phyloP scores from a whole-genome alignment of 495 filamentous ascomycete genomes.

The Podospora sp. region DNA sequence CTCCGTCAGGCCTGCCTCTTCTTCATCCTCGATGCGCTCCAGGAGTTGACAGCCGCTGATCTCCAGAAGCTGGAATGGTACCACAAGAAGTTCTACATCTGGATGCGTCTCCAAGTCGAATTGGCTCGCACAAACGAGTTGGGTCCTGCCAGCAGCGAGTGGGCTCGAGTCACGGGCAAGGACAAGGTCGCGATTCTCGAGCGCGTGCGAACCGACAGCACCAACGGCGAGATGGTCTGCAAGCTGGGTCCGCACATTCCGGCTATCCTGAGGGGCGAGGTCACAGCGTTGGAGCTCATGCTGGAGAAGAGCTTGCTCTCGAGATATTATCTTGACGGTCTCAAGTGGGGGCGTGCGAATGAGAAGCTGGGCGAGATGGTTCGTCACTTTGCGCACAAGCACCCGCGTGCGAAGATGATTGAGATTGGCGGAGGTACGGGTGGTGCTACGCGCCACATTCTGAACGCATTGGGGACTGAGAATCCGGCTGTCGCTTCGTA shows the following conservation, averaged over 20 bases:
- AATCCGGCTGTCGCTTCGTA: conserved; percentile 37
- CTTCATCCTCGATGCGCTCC: conserved; percentile 33
- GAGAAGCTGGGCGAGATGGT: conserved; percentile 36
- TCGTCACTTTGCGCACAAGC: conserved; percentile 42
- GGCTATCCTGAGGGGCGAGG: conserved; percentile 25
- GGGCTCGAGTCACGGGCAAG: conserved; percentile 18
- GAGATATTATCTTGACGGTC: conserved; percentile 33
- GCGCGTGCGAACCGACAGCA: conserved; percentile 24
- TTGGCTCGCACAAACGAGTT: conserved; percentile 29
- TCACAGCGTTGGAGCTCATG: conserved; percentile 36
- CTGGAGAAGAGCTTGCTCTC: conserved; percentile 33
- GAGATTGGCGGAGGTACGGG: conserved; percentile 60
- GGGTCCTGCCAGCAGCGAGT: conserved; percentile 28
- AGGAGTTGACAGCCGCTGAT: conserved; percentile 24
- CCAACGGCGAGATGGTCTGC: conserved; percentile 38
- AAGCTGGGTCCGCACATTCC: conserved; percentile 31
- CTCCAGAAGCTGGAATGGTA: conserved; percentile 27
- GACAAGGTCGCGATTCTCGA: conserved; percentile 20
- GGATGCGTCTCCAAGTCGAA: conserved; percentile 35
- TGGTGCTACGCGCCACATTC: conserved; percentile 43
- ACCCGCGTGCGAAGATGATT: conserved; percentile 45
- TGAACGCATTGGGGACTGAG: conserved; percentile 37
- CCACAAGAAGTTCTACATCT: conserved; percentile 39
- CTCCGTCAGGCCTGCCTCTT: conserved; percentile 33
- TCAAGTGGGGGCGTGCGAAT: conserved; percentile 36